Base-by-base conservation (phyloP, 768 basidiomycete genomes). In the Phaeotremella skinneri region DNA sequence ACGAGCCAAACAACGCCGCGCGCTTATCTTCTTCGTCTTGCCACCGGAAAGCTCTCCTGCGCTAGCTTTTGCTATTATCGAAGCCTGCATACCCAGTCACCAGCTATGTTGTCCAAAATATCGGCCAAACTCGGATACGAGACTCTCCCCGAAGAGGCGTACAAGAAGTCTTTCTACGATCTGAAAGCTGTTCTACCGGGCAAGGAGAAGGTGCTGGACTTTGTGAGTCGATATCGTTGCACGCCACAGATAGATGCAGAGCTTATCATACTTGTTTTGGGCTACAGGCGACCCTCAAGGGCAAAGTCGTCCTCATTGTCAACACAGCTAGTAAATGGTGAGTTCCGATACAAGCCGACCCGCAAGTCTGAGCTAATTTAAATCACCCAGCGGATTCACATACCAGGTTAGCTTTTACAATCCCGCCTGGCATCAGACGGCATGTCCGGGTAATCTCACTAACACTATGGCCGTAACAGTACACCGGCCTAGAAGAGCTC, bases 401-500 rank as follows among this genome's bases (percentile, higher is more conserved):
- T 65, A 65, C 29, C 75, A 73, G 61, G 65, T 70, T 23, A 52
- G 62, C 53, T 23, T n/a, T 13, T 17, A n/a, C 11, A 20, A 25
- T 21, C 49, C 48, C 27, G 16, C 27, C 26, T 50, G n/a, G n/a
- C 34, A 7, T 37, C 34, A 37, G 34, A 37, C 34, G 17, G 7
- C 34, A 23, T 20, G 43, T 45, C 20, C 21, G 13, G 13, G 23
- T 21, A 45, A 45, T 45, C 13, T 13, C 43, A 13, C 57, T 27
- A 13, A 26, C 53, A 34, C 50, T 48, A 29, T 4, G 17, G 4
- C 21, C 41, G 30, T 9, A 39, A 45, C 27, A 71, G 52, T 79
- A 77, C 59, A 72, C 67, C 82, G 91, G 89, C 47, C 84, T 97
- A 23, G 89, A 97, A 77, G 78, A 79, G 17, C 80, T 92, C 17